These are phyloP conservation scores for Euphrasia arctica DNA, from an alignment of 305 asterid species.

Conservation along the genomic window DNA sequence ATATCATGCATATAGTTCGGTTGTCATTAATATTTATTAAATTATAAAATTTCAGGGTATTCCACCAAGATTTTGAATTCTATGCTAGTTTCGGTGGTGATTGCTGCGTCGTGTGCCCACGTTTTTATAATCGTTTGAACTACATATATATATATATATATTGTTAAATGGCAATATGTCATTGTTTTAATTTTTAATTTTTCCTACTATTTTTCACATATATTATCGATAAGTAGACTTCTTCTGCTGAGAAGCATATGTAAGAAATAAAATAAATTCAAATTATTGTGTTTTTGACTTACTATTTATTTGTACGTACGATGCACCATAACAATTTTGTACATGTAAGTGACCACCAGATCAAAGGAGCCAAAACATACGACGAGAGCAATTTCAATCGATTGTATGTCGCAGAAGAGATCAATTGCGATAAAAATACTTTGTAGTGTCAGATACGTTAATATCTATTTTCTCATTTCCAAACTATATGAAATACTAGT, in stretches of 20 bases:
- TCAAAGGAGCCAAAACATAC: too few relatives aligned
- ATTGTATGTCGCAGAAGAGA: too few relatives aligned
- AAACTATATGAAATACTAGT: too few relatives aligned
- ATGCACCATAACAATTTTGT: too few relatives aligned
- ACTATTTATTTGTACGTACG: too few relatives aligned
- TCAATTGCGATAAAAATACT: too few relatives aligned
- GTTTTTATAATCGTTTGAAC: not conserved
- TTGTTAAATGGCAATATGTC: not conserved
- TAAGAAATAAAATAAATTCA: not conserved
- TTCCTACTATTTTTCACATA: not conserved
- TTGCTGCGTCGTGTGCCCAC: slow-evolving; percentile 2
- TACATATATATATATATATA: not conserved
- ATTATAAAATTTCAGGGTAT: slow-evolving; percentile 6
- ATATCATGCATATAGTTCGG: too few relatives aligned
- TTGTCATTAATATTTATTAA: too few relatives aligned
- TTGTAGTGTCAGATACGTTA: too few relatives aligned
- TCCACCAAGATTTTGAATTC: slow-evolving; percentile 9
- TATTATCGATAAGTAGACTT: not conserved
- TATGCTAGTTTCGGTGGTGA: not conserved
- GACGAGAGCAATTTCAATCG: too few relatives aligned
- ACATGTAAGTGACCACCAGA: too few relatives aligned
- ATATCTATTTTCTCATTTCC: too few relatives aligned
- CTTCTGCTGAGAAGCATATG: not conserved
- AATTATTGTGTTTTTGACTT: not conserved
- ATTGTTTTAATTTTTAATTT: not conserved